Conservation (phyloP, 148 eudicot species). For the Silene latifolia region DNA sequence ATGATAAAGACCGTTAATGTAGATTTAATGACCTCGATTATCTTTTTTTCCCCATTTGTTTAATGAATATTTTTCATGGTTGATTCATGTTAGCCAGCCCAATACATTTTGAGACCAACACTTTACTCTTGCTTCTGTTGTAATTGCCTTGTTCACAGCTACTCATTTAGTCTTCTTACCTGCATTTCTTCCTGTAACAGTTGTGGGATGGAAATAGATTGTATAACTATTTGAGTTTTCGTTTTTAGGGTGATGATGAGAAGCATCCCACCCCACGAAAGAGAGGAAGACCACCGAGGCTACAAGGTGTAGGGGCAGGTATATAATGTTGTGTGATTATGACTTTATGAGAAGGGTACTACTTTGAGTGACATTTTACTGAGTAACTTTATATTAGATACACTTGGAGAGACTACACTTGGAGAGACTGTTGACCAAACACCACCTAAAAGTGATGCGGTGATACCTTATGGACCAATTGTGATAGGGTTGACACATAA, state of each 20-base stretch:
- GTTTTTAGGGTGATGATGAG: conserved; percentile 24
- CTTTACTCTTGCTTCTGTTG: neutral
- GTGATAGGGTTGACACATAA: conserved; percentile 42
- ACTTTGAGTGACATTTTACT: neutral
- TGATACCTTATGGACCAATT: conserved; percentile 24
- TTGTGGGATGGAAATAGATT: neutral
- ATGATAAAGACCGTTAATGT: neutral
- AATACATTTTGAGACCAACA: neutral
- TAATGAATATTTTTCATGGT: neutral
- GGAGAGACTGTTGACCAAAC: conserved; percentile 30
- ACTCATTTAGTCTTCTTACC: neutral
- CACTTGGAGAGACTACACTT: conserved; percentile 22
- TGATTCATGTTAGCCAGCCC: neutral
- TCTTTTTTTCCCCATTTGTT: neutral
- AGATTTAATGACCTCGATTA: conserved; percentile 3
- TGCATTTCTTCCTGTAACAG: neutral
- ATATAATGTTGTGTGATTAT: neutral
- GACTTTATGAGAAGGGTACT: too few relatives aligned
- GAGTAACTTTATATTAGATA: neutral
- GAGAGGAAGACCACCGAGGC: conserved; percentile 34
- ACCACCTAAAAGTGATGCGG: conserved; percentile 9
- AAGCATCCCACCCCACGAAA: conserved; percentile 14
- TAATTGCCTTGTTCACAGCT: neutral
- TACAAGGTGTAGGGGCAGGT: conserved; percentile 27
- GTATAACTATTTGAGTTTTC: neutral